phyloP scores from a whole-genome alignment of 2,329 filamentous ascomycete species.

The Sporothrix protearum region DNA sequence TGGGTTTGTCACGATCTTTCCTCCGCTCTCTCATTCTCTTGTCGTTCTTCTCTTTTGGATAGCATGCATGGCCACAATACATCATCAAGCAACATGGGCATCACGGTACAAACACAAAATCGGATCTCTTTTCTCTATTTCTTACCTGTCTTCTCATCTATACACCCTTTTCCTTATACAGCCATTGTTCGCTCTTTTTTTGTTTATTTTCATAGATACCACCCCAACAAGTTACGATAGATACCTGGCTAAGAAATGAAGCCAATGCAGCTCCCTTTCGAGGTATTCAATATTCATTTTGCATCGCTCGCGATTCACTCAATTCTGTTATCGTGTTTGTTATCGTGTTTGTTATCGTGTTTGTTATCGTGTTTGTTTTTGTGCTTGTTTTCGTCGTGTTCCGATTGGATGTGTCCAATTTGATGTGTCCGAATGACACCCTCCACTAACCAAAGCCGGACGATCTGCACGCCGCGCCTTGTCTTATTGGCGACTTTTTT shows the following conservation, averaged over 20 bases:
- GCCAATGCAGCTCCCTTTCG: background rate
- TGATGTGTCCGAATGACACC: background rate
- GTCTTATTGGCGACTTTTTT: background rate
- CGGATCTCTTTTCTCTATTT: background rate
- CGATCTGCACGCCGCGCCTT: background rate
- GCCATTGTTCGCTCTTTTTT: background rate
- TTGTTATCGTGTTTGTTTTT: background rate
- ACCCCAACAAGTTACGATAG: background rate
- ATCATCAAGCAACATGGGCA: background rate
- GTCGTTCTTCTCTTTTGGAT: background rate
- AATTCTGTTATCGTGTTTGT: background rate
- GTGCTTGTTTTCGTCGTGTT: background rate
- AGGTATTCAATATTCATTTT: background rate
- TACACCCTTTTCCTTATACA: background rate
- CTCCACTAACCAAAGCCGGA: background rate
- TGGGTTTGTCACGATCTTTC: background rate
- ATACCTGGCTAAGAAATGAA: background rate
- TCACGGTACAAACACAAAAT: background rate
- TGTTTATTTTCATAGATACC: background rate
- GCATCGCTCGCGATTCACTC: background rate
- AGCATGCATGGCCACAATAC: background rate
- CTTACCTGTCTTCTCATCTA: background rate
- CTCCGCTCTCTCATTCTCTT: background rate
- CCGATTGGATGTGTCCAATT: background rate
- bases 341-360: no score